phyloP scores from a whole-genome alignment of 225 moss, liverwort and hornwort genomes.

The Polytrichum formosum region DNA sequence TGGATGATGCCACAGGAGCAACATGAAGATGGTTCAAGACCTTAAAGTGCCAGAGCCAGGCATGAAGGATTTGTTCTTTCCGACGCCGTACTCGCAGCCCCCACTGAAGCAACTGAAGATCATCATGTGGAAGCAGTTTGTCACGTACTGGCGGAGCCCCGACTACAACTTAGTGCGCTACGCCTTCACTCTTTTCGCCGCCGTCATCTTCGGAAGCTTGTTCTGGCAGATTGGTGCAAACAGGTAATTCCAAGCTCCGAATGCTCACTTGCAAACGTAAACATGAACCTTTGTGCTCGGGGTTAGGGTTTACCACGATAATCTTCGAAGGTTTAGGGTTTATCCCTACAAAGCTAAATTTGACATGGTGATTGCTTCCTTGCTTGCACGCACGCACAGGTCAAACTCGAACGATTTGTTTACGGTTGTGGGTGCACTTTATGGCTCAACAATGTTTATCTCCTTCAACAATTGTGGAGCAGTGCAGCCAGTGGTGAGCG shows the following conservation, averaged over 20 bases:
- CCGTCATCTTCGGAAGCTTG: constrained; percentile 42
- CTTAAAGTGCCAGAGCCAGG: constrained; percentile 29
- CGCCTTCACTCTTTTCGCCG: constrained; percentile 36
- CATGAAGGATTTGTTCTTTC: constrained; percentile 30
- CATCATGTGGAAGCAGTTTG: constrained; percentile 46
- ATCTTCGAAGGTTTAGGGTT: no score
- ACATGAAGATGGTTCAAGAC: constrained; percentile 35
- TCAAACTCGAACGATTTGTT: constrained; percentile 16
- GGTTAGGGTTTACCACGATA: no score
- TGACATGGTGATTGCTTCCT: no score
- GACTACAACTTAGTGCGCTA: constrained; percentile 49
- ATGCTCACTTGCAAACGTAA: no score
- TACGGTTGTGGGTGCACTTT: constrained; percentile 51
- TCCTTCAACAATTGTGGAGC: constrained; percentile 56
- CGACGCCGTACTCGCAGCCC: constrained; percentile 30
- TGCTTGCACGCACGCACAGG: constrained; percentile 15
- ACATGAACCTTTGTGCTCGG: no score
- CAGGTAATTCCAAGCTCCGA: constrained; percentile 14
- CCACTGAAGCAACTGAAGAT: constrained; percentile 21
- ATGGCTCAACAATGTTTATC: constrained; percentile 51
- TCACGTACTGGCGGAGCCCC: constrained; percentile 56
- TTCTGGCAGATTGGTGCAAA: constrained; percentile 50
- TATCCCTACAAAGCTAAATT: no score
- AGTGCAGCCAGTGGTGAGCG: constrained; percentile 51
- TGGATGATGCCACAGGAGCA: constrained; percentile 22